Conservation (phyloP, 306 rosid species). For the Vigna hirtella region DNA sequence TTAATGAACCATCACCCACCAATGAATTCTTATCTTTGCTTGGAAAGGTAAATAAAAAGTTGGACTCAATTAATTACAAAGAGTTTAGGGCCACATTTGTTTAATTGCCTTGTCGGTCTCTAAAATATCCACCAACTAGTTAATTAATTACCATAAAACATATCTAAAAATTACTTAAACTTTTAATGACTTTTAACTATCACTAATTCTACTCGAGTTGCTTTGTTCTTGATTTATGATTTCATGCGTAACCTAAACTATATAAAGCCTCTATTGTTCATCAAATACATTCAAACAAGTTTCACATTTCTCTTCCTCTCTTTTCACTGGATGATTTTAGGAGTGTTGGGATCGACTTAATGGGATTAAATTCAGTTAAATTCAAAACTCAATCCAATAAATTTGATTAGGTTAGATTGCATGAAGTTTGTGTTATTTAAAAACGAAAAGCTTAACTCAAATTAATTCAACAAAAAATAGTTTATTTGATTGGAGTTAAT, state of each 20-base stretch:
- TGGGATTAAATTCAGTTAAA: no score
- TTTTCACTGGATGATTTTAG: not conserved
- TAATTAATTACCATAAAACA: constrained; percentile 2
- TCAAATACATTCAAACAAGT: no score
- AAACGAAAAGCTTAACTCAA: no score
- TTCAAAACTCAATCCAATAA: no score
- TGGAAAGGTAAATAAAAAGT: constrained; percentile 47
- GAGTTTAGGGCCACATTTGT: constrained; percentile 46
- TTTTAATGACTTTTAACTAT: not conserved
- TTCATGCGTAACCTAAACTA: not conserved
- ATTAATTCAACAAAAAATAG: no score
- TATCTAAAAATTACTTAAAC: no score
- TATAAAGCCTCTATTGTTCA: not conserved
- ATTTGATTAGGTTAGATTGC: no score
- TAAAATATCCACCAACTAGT: constrained; percentile 23
- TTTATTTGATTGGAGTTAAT: no score
- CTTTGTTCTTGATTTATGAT: not conserved
- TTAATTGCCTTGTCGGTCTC: constrained; percentile 49
- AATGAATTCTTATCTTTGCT: constrained; percentile 55
- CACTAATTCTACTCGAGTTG: not conserved
- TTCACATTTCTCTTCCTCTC: not conserved
- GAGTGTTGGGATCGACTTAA: no score
- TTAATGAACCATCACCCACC: constrained; percentile 53
- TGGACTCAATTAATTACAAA: constrained; percentile 43
- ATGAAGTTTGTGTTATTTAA: no score